phyloP scores from a whole-genome alignment of 2,329 filamentous ascomycete species.

The Orbilia quercus region DNA sequence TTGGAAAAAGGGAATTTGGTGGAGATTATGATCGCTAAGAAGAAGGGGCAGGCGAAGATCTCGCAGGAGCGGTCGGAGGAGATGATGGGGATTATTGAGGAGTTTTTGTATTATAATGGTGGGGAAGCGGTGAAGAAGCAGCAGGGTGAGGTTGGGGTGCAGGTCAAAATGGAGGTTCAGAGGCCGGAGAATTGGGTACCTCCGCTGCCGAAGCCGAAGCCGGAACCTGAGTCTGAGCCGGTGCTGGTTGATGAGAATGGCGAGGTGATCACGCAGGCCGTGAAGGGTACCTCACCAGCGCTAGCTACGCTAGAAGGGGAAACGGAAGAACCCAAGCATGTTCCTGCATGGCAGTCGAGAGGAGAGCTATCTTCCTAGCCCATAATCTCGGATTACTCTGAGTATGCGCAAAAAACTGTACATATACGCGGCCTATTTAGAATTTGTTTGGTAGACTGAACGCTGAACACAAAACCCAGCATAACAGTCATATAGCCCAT shows the following conservation, averaged over 20 bases:
- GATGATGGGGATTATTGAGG: constrained; percentile 68
- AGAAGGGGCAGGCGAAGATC: constrained; percentile 72
- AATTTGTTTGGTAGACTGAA: not conserved
- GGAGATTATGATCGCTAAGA: constrained; percentile 77
- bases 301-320: too few relatives aligned
- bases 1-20: constrained; percentile 79
- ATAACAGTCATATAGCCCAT: too few relatives aligned
- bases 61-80: constrained; percentile 71
- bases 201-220: constrained; percentile 38
- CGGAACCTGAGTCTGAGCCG: constrained; percentile 2
- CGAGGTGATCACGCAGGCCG: too few relatives aligned
- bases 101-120: constrained; percentile 58
- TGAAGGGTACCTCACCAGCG: not conserved
- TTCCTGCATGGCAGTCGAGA: constrained; percentile 45
- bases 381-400: not conserved
- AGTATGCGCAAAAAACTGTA: constrained; percentile 1
- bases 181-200: constrained; percentile 51
- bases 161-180: constrained; percentile 43
- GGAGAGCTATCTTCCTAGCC: constrained; percentile 17
- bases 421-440: too few relatives aligned
- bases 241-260: constrained; percentile 18
- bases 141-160: constrained; percentile 32
- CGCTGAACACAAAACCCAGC: not conserved
- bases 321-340: constrained; percentile 15
- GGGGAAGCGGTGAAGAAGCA: constrained; percentile 29